phyloP scores from a whole-genome alignment of 2,329 filamentous ascomycete species.

The Claviceps sp. region DNA sequence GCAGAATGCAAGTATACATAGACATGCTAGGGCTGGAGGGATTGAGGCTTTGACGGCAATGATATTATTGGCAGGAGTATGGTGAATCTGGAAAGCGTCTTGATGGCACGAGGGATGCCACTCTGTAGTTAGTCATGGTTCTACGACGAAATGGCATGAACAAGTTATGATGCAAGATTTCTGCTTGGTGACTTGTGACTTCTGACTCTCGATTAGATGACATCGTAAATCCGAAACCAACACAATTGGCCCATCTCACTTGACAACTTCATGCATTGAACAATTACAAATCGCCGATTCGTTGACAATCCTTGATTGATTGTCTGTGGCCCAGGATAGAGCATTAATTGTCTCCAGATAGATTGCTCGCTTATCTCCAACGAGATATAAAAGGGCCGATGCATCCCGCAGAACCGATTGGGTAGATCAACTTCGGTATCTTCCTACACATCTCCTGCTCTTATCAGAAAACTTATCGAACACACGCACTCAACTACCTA shows the following conservation, averaged over 20 bases:
- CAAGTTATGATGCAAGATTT: conserved; percentile 11
- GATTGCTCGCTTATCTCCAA: too few species aligned
- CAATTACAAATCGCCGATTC: too few species aligned
- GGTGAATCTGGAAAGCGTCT: conserved; percentile 12
- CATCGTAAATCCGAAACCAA: too few species aligned
- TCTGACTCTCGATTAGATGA: too few species aligned
- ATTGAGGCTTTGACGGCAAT: conserved; percentile 2
- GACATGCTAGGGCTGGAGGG: conserved; percentile 3
- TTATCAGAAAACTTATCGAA: neutral
- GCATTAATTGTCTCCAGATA: too few species aligned
- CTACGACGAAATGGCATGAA: conserved; percentile 18
- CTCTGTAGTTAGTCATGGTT: conserved; percentile 17
- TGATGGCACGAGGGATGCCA: conserved; percentile 9
- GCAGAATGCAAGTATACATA: conserved; percentile 12
- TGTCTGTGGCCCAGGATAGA: too few species aligned
- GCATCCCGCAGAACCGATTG: too few species aligned
- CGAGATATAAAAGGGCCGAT: too few species aligned
- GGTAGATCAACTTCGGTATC: too few species aligned
- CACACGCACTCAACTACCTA: neutral
- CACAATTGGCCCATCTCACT: too few species aligned
- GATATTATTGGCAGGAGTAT: conserved; percentile 9
- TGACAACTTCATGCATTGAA: too few species aligned
- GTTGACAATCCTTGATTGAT: too few species aligned
- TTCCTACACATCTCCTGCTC: neutral
- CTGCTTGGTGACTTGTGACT: neutral